Conservation (phyloP, 2,329 filamentous ascomycete genomes). For the Pestalotiopsis sp. region DNA sequence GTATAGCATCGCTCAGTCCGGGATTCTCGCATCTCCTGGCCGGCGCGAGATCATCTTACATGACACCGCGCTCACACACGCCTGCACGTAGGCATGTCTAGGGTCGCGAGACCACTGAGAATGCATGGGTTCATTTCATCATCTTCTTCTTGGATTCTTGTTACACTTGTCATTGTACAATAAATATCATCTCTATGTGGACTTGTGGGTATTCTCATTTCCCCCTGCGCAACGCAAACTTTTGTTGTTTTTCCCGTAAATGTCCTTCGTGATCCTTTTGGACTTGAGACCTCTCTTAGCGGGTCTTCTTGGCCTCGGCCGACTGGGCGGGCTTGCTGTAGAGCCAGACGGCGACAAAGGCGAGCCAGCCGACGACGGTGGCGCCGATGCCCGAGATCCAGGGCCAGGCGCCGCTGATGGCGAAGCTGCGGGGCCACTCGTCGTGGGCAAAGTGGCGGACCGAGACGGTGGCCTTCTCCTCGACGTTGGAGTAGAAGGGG, state of each 20-base stretch:
- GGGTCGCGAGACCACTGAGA: not conserved
- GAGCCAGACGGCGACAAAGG: conserved; percentile 87
- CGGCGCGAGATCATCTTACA: too few species aligned
- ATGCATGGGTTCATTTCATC: not conserved
- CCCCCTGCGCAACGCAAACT: not conserved
- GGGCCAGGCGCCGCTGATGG: conserved; percentile 89
- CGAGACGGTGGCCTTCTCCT: conserved; percentile 94
- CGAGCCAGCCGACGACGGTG: conserved; percentile 82
- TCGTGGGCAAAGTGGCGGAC: conserved; percentile 97
- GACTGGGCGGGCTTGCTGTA: conserved; percentile 56
- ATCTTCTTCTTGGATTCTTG: not conserved
- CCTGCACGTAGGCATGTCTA: too few species aligned
- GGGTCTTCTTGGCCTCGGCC: conserved; percentile 47
- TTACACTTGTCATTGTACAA: conserved; percentile 2
- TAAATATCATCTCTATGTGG: not conserved
- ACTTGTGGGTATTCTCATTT: not conserved
- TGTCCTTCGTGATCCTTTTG: too few species aligned
- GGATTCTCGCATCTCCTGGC: too few species aligned
- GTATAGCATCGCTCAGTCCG: too few species aligned
- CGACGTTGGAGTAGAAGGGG: conserved; percentile 84
- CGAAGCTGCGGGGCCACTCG: conserved; percentile 90
- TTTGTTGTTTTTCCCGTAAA: too few species aligned
- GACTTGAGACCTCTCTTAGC: conserved; percentile 32
- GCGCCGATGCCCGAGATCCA: conserved; percentile 89
- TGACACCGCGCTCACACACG: too few species aligned